phyloP scores from a whole-genome alignment of 2,329 filamentous ascomycete genomes.

The Chaetomium sp. region DNA sequence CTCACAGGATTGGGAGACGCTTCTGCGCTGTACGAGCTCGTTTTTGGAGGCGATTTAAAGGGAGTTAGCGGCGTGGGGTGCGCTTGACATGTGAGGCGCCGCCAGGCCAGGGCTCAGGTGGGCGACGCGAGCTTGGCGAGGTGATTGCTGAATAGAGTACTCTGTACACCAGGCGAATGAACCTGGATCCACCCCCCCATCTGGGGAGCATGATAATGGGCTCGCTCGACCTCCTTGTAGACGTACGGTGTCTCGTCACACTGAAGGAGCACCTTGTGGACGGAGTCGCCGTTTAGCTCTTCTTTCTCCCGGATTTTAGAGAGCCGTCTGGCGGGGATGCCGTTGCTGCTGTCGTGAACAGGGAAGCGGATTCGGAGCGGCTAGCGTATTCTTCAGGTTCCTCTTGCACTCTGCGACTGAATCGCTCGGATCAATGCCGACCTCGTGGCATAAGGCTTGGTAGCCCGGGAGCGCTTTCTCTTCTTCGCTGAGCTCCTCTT shows the following conservation, averaged over 20 bases:
- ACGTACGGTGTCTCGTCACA: constrained; percentile 12
- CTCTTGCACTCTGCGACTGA: constrained; percentile 6
- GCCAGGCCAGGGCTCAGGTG: too few species aligned
- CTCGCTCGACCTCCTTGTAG: constrained; percentile 23
- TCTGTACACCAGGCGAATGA: too few species aligned
- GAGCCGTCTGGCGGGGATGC: background rate
- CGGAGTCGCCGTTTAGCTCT: background rate
- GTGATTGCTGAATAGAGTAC: too few species aligned
- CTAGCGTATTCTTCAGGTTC: constrained; percentile 24
- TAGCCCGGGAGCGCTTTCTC: constrained; percentile 21
- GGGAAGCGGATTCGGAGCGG: constrained; percentile 14
- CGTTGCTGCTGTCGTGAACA: background rate
- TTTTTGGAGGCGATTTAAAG: too few species aligned
- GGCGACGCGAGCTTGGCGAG: too few species aligned
- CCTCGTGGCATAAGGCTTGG: constrained; percentile 26
- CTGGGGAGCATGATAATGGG: too few species aligned
- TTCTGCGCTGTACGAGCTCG: too few species aligned
- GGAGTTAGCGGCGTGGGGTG: too few species aligned
- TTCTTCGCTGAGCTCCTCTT: constrained; percentile 6
- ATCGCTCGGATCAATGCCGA: constrained; percentile 19
- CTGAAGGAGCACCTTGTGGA: constrained; percentile 1
- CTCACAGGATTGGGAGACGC: too few species aligned
- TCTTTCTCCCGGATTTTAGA: constrained; percentile 6
- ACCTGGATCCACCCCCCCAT: too few species aligned
- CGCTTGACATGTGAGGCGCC: too few species aligned